These are phyloP conservation scores for Kokia cookei DNA, from an alignment of 441 rosid species.

Conservation along the genomic window DNA sequence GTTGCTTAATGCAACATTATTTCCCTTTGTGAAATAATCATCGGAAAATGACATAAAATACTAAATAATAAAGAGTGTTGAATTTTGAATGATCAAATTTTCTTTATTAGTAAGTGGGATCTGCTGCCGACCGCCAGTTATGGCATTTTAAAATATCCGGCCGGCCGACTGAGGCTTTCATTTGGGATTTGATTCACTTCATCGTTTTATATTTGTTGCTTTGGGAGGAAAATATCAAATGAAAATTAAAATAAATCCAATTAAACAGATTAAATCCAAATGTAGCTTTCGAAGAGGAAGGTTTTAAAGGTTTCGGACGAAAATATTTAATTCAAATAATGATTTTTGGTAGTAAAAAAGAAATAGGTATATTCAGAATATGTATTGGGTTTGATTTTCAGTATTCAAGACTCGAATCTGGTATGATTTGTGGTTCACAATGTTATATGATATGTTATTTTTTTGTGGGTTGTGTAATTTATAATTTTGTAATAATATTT, in stretches of 20 bases:
- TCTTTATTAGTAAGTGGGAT: constrained; percentile 3
- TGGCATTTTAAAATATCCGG: not conserved
- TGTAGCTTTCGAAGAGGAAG: not conserved
- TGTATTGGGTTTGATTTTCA: no score
- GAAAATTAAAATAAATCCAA: constrained; percentile 2
- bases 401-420: no score
- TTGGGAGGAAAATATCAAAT: constrained; percentile 3
- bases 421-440: no score
- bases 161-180: not conserved
- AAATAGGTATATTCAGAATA: no score
- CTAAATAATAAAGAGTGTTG: not conserved
- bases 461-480: no score
- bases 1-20: no score
- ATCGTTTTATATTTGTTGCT: not conserved
- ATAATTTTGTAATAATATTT: no score
- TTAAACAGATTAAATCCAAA: constrained; percentile 1
- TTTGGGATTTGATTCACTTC: not conserved
- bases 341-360: no score
- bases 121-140: not conserved
- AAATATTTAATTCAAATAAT: no score
- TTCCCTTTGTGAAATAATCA: not conserved
- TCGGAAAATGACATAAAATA: not conserved
- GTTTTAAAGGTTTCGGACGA: not conserved
- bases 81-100: not conserved
- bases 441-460: no score